Evolutionary conservation across 2,329 filamentous ascomycete genomes (phyloP).

Genomic region (Epichloe festucae): DNA sequence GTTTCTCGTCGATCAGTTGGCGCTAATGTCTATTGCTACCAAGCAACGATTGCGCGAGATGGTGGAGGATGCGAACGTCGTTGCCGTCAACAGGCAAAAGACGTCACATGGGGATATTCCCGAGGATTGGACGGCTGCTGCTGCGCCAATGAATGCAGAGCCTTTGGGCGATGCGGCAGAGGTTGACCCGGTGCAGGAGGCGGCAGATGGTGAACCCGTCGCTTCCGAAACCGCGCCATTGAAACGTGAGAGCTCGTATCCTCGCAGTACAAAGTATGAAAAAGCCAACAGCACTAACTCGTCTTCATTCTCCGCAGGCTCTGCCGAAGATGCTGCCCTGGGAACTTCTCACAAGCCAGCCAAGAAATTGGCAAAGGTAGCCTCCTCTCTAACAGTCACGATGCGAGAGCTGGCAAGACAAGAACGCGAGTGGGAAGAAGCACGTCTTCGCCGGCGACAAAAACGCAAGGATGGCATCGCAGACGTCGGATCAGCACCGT

Average conservation of each 20-base stretch:
- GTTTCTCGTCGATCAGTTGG: constrained; percentile 67
- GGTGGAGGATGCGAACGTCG: constrained; percentile 60
- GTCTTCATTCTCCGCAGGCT: constrained; percentile 17
- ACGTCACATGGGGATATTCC: constrained; percentile 73
- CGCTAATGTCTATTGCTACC: constrained; percentile 68
- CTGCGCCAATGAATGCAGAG: constrained; percentile 36
- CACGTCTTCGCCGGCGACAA: constrained; percentile 52
- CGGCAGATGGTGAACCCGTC: constrained; percentile 31
- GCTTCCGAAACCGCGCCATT: constrained; percentile 36
- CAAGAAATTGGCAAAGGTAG: constrained; percentile 33
- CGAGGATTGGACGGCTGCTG: constrained; percentile 61
- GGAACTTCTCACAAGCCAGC: constrained; percentile 28
- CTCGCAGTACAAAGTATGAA: background rate
- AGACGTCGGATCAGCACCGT: constrained; percentile 33
- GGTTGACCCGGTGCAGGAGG: constrained; percentile 10
- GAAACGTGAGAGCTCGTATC: constrained; percentile 40
- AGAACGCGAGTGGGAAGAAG: constrained; percentile 63
- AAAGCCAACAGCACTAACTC: background rate
- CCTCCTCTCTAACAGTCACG: constrained; percentile 36
- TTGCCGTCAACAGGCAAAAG: constrained; percentile 59
- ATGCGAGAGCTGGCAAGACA: constrained; percentile 50
- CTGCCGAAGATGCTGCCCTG: constrained; percentile 21
- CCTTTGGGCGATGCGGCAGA: constrained; percentile 14
- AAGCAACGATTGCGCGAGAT: constrained; percentile 67
- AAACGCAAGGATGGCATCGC: constrained; percentile 46